Evolutionary conservation across 768 basidiomycete genomes (phyloP).

Genomic region (Pulveroboletus sp.): DNA sequence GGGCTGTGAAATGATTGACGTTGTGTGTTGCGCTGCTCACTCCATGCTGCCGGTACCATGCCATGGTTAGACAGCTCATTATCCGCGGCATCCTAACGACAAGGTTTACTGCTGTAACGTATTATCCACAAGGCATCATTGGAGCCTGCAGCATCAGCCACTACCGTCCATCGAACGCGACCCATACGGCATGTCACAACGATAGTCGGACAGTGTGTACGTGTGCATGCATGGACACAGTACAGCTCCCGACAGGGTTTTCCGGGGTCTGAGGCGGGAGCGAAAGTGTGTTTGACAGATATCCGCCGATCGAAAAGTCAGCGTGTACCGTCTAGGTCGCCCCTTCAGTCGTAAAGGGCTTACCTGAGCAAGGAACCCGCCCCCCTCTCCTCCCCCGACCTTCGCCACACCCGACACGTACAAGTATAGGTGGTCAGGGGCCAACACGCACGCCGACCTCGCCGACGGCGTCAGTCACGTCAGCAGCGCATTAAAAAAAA

Average conservation of each 20-base stretch:
- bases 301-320: no score
- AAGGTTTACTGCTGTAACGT: constrained; percentile 5
- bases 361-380: not conserved
- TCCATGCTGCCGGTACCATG: constrained; percentile 24
- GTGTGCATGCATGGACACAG: not conserved
- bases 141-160: not conserved
- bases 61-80: constrained; percentile 11
- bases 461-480: constrained; percentile 12
- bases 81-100: constrained; percentile 19
- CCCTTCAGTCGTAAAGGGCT: not conserved
- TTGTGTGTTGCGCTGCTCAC: constrained; percentile 12
- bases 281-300: not conserved
- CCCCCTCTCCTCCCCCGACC: not conserved
- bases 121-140: constrained; percentile 1
- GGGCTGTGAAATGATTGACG: constrained; percentile 20
- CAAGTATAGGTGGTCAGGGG: not conserved
- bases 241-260: not conserved
- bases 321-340: not conserved
- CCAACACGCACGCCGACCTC: constrained; percentile 1
- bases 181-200: not conserved
- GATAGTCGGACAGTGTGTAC: not conserved
- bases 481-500: not conserved
- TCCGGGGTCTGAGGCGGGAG: not conserved
- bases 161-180: no score
- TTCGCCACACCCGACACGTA: constrained; percentile 1